Evolutionary conservation across 805 yeast species (phyloP), one percentile per base, ranked within the genome.

Genomic region (Schwanniomyces sp.): DNA sequence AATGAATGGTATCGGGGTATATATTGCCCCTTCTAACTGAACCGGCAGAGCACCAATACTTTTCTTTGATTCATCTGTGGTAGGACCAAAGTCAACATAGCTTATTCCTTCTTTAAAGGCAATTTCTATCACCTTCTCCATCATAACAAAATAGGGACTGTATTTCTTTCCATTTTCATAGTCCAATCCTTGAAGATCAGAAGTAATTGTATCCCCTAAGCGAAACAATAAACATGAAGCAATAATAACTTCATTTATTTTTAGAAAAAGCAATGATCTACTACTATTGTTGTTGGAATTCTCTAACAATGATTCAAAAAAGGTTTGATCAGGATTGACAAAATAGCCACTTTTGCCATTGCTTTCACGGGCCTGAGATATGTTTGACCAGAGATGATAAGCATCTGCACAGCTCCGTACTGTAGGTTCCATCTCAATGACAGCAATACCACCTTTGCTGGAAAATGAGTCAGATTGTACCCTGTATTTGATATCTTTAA

Each of bases 111-210:
- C 72, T 38, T 56, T 56, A 43, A 73, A 50, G 0, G 75, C 78
- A 16, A 72, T 71, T 21, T 59, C 57, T 26, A 73, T 72, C 14
- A 72, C 72, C 38, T 69, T 65, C 55, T 73, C 76, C 78, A 74
- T 73, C 78, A 74, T 74, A 17, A 72, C 78, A 56, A 73, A 73
- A 78, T 55, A 73, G 72, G 49, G 74, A 74, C 2, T 72, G 50
- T 66, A 67, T 41, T 67, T 56, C 25, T 72, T 63, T 9, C 69
- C 70, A 17, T 49, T 52, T n/a, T 69, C 77, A 42, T 72, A 74
- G 43, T 74, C 70, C 16, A 73, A 57, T 5, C 78, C 78, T 52
- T 73, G 78, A 10, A 73, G 58, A 50, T 73, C 78, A 6, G 75
- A 68, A 2, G 78, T 73, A 38, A 73, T 66, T 1, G 78, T 74